Base-by-base conservation (phyloP, 2,329 filamentous ascomycete genomes). In the Alternaria arborescens region DNA sequence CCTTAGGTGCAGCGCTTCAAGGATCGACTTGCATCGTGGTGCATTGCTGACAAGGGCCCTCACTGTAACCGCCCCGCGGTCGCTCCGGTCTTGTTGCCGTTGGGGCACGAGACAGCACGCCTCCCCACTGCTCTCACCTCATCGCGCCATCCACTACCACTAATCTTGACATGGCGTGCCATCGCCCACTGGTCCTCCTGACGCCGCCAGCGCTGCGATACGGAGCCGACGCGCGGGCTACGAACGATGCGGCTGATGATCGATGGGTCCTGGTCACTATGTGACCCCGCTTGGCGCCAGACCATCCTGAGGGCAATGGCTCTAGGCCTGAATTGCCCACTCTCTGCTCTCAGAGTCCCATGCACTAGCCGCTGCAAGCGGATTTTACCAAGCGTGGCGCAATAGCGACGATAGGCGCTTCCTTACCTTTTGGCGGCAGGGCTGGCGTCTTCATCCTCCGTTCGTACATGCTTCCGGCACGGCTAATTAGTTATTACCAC, bases 331-430 rank as follows among this genome's bases (percentile, higher is more conserved):
- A 75, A 71, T 72, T 72, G 71, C 71, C 69, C 71, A 74, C 68
- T 70, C 58, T 62, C 46, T 50, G 30, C 20, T 38, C 64, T 60
- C 65, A 69, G 55, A 68, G 65, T 67, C 59, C 57, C 67, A 74
- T 72, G 68, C 66, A 70, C 71, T 74, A 78, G 71, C 72, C 75
- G 75, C 75, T 78, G 74, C 72, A 78, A 71, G 75, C 76, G 75
- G 73, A 62, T 52, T 61, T 60, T 57, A 64, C 56, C 65, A 71
- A 64, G 64, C 75, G 73, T 74, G 71, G 72, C 71, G 71, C 65
- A 67, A 73, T 70, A 65, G 71, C 69, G 50, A 67, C 68, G 66
- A 76, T 77, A 75, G 65, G 70, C 71, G 69, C 72, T 61, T 47
- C 54, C 52, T 58, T 34, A 50, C 55, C 58, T 46, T 62, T 60